Evolutionary conservation across 2,329 filamentous ascomycete species (phyloP), one percentile per base, ranked within the genome.

Genomic region (Eutypella sp.): DNA sequence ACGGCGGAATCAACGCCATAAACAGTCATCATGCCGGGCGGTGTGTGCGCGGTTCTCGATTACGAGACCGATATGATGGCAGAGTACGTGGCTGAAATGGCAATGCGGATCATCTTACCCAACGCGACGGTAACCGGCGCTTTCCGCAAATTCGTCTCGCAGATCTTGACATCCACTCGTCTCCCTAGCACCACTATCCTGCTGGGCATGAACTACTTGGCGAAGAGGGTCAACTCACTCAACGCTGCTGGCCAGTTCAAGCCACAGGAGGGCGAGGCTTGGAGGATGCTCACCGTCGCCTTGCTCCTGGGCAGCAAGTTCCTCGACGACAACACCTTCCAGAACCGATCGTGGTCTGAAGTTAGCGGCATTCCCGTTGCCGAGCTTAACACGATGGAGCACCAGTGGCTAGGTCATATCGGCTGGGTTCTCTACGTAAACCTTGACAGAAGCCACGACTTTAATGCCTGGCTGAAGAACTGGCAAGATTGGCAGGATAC

Each of bases 41-140:
- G 91, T 59, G 91, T 96, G 33, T 93, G 91, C 59, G 89, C 89
- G 61, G 87, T 95, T 71, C 81, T 96, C 69, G 91, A 96, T 74
- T 96, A 96, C 67, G 90, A 96, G 69, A 92, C 96, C 82, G 89
- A 95, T 65, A 76, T 87, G 67, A 96, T 96, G 91, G 86, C 89
- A 52, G 89, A 95, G 65, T 96, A 95, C 68, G 90, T 96, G 64
- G 85, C 89, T 52, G 88, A 95, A 64, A 95, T 92, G 82, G 83
- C 90, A 50, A 78, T 74, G 20, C 74, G 79, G 38, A 68, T 82
- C 27, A 74, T 81, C 36, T 73, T 74, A 47, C 76, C 77, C 8
- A 71, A 74, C 27, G 69, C 68, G 5, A 55, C 66, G 16, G 72
- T 87, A 57, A 82, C 85, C 15, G 75, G 82, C 20, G 81, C 87